Evolutionary conservation across 176 grass and related monocot species (phyloP), one percentile per base, ranked within the genome.

Genomic region (Avena atlantica): DNA sequence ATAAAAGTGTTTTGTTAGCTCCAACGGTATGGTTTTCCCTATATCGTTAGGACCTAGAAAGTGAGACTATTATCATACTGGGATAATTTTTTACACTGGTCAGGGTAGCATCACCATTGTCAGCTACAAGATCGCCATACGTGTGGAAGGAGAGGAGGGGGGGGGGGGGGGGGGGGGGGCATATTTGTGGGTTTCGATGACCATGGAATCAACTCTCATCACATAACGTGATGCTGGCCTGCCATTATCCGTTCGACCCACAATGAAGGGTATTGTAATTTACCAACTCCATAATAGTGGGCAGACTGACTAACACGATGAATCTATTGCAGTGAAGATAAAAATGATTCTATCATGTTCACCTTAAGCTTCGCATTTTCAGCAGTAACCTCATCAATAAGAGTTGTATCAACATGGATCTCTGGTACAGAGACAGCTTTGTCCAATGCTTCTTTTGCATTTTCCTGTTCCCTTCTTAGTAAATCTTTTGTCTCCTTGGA

Each of bases 361-460:
- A 98, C 97, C 97, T 98, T 96, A 62, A 98, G 92, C 68, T 91
- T 92, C 20, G 81, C 89, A 90, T 98, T 98, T 91, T 98, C 97
- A 78, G 87, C 89, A 90, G 92, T 96, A 68, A 96, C 82, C 82
- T 93, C 86, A 88, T 94, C 89, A 72, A 91, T 76, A 44, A 87
- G 83, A 90, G 91, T 79, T 80, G 89, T 91, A 94, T 99, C 97
- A 88, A 91, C 63, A 86, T 87, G 92, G 19, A 99, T 83, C 89
- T 94, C 94, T 61, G 90, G 92, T 87, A 96, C 64, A 69, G 92
- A 45, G 66, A 83, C 64, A 86, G 86, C 83, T 80, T 87, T 94
- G 62, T 93, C 92, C 71, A 88, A 77, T 48, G 83, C 82, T 61
- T 57, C 69, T 93, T 96, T 96, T 27, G 86, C 48, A 74, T 78